A percentile compares a stretch with the other conserved stretches of the same genome.
phyloP scores from a whole-genome alignment of 2,329 filamentous ascomycete genomes.

The Arthroderma sp. region DNA sequence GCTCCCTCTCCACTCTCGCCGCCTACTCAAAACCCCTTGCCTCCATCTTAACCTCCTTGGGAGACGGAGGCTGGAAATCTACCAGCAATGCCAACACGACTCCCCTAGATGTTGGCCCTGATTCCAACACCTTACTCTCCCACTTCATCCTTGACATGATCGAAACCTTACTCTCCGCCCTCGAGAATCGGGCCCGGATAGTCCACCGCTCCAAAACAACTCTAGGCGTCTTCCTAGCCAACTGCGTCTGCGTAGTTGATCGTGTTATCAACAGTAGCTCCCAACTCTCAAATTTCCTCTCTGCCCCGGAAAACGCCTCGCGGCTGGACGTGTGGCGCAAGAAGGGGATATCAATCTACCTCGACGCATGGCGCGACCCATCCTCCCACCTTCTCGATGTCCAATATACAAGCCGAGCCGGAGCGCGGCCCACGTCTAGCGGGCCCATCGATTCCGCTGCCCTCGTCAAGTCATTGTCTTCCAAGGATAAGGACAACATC shows the following conservation, averaged over 20 bases:
- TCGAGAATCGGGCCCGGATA: constrained; percentile 60
- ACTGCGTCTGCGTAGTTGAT: constrained; percentile 72
- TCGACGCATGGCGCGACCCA: constrained; percentile 77
- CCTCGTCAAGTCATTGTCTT: constrained; percentile 68
- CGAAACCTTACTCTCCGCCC: constrained; percentile 59
- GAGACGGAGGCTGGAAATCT: constrained; percentile 76
- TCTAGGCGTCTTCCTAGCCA: constrained; percentile 80
- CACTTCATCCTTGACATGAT: constrained; percentile 85
- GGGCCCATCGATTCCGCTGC: constrained; percentile 57
- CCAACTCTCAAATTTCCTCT: constrained; percentile 60
- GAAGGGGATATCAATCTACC: constrained; percentile 66
- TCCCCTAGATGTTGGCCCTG: constrained; percentile 74
- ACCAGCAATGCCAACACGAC: constrained; percentile 52
- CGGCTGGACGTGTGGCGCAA: constrained; percentile 77
- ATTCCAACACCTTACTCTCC: constrained; percentile 75
- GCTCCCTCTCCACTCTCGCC: constrained; percentile 72
- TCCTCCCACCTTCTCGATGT: constrained; percentile 77
- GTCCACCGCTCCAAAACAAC: constrained; percentile 65
- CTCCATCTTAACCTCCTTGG: constrained; percentile 80
- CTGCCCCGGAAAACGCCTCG: constrained; percentile 45
- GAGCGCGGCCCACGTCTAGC: constrained; percentile 56
- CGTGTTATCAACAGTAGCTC: constrained; percentile 64
- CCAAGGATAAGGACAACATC: constrained; percentile 89
- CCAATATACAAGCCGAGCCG: constrained; percentile 68
- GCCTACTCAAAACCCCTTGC: constrained; percentile 74